Conservation (phyloP, 2,329 filamentous ascomycete genomes). For the Botrytis cinerea region DNA sequence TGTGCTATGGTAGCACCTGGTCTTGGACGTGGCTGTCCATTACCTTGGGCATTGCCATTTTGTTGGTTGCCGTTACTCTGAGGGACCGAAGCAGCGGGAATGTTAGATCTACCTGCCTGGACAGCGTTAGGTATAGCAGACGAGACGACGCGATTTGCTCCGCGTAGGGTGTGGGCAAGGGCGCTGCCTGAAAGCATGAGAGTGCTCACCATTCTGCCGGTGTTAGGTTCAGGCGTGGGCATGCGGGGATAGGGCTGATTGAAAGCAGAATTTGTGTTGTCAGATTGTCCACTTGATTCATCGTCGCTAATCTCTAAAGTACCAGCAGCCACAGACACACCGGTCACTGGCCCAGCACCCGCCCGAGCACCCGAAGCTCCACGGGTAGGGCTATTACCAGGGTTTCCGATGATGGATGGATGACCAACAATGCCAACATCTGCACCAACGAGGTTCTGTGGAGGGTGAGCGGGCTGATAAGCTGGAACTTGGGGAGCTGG, state of each 20-base stretch:
- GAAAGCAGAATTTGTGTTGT: background rate
- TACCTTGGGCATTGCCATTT: background rate
- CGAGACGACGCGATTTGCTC: background rate
- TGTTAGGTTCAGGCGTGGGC: background rate
- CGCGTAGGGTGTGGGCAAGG: rapidly evolving
- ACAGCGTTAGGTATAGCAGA: background rate
- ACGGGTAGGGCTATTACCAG: background rate
- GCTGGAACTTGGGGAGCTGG: background rate
- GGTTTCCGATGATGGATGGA: background rate
- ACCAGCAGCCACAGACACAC: background rate
- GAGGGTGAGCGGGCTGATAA: background rate
- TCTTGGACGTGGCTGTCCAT: background rate
- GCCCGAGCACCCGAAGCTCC: too few species aligned
- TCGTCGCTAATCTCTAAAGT: too few species aligned
- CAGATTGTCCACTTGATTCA: background rate
- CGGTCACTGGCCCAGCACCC: background rate
- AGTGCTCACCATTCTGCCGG: background rate
- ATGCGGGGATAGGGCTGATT: background rate
- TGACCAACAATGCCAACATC: background rate
- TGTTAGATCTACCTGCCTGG: background rate
- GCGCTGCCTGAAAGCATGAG: too few species aligned
- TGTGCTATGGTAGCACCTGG: background rate
- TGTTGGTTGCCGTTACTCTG: background rate
- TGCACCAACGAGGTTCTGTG: too few species aligned
- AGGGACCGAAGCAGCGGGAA: background rate